Evolutionary conservation across 371 early-diverging fungal genomes (phyloP).

Genomic region (Rhizopus arrhizus): DNA sequence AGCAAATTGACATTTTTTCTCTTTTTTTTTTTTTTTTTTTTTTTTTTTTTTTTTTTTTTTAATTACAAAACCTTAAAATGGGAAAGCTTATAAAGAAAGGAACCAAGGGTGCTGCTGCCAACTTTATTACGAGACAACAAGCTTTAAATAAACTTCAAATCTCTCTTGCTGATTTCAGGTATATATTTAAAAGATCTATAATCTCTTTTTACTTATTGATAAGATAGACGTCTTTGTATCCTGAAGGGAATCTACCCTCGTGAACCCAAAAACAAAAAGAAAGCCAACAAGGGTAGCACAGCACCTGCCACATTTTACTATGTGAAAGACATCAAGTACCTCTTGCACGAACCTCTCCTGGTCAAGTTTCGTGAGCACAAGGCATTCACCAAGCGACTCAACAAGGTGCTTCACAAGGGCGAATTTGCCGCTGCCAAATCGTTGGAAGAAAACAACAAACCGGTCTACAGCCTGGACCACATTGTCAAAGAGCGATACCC

Average conservation of each 20-base stretch:
- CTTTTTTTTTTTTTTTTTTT: no score
- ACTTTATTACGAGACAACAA: slow-evolving; percentile 89
- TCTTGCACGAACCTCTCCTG: slow-evolving; percentile 91
- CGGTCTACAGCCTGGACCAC: slow-evolving; percentile 87
- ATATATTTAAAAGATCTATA: slow-evolving; percentile 10
- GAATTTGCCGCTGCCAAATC: slow-evolving; percentile 76
- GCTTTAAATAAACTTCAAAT: slow-evolving; percentile 95
- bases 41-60: not conserved
- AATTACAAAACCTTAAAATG: slow-evolving; percentile 48
- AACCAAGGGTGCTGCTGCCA: slow-evolving; percentile 86
- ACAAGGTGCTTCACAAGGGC: slow-evolving; percentile 80
- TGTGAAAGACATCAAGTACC: slow-evolving; percentile 92
- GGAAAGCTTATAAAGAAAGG: slow-evolving; percentile 86
- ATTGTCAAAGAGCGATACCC: slow-evolving; percentile 96
- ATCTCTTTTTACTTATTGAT: slow-evolving; percentile 9
- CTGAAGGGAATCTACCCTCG: slow-evolving; percentile 98
- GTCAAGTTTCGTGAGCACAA: slow-evolving; percentile 90
- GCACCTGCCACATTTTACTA: slow-evolving; percentile 90
- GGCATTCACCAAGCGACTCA: slow-evolving; percentile 81
- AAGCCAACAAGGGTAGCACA: slow-evolving; percentile 89
- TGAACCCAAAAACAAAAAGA: slow-evolving; percentile 93
- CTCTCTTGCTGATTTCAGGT: slow-evolving; percentile 91
- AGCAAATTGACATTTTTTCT: no score
- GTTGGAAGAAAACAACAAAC: slow-evolving; percentile 72
- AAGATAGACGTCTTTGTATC: slow-evolving; percentile 90